Evolutionary conservation across 306 rosid genomes (phyloP), one percentile per base, ranked within the genome.

Genomic region (Cicer chorassanicum): DNA sequence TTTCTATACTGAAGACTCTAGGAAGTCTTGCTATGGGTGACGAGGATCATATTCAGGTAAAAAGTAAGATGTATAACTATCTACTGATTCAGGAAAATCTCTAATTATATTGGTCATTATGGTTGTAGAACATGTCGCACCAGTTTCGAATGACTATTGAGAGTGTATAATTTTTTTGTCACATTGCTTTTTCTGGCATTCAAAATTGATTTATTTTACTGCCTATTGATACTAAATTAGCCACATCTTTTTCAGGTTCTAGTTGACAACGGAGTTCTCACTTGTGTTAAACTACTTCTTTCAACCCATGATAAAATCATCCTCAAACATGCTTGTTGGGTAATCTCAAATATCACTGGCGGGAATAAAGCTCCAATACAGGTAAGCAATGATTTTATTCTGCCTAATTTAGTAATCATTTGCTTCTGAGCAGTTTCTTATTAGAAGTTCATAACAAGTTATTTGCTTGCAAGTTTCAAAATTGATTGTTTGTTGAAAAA

Each of bases 321-420:
- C 77, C 87, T 91, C 87, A 88, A 86, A 80, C 93, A 93, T 83
- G 96, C 92, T 12, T 91, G 97, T 84, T 93, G 96, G 96, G 87
- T 91, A 56, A 78, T 93, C 74, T 89, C 98, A 4, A 93, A 93
- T 78, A 91, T 93, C 81, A 88, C 98, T 36, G 97, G 36, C 36
- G 36, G 97, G 70, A 87, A 88, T 89, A 91, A 85, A 76, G 89
- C 83, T 38, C 98, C 91, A 80, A 88, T 89, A 80, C 93, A 91
- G 97, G 98, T 93, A 59, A 34, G 16, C 65, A 59, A 12, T 59
- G 65, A 2, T 59, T 12, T 59, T 4, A 5, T 12, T 34, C 4
- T 59, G 40, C 15, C 6, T 56, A 16, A 54, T 18, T 51, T 49
- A 49, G 55, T 49, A 49, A 49, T 49, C 18, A 49, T 13, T 49